Evolutionary conservation across 2,329 filamentous ascomycete species (phyloP).

Genomic region (Graphilbum fragrans): DNA sequence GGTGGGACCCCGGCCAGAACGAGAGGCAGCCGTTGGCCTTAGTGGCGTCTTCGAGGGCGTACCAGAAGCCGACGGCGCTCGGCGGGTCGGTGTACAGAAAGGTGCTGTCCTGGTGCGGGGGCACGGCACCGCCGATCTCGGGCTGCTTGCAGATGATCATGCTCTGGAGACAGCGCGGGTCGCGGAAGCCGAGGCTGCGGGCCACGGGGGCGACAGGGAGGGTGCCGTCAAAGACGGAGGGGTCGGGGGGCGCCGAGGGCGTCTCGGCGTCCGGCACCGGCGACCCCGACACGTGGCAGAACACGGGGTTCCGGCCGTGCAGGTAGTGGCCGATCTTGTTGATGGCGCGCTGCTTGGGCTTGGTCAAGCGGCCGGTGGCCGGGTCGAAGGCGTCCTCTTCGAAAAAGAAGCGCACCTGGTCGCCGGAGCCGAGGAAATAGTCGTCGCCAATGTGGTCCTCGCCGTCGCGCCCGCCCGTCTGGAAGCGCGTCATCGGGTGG

Average conservation of each 20-base stretch:
- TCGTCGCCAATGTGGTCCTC: constrained; percentile 76
- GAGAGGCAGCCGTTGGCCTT: constrained; percentile 77
- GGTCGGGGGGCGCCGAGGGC: constrained; percentile 17
- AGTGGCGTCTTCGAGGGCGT: constrained; percentile 87
- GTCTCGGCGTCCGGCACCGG: constrained; percentile 7
- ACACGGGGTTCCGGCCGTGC: constrained; percentile 56
- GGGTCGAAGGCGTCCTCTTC: constrained; percentile 80
- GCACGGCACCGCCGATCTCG: constrained; percentile 85
- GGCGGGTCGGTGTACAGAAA: constrained; percentile 88
- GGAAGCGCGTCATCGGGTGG: constrained; percentile 91
- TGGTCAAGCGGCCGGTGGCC: constrained; percentile 47
- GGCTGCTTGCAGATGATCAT: constrained; percentile 99
- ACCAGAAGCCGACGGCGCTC: constrained; percentile 91
- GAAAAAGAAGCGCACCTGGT: constrained; percentile 95
- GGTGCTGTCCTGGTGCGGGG: constrained; percentile 81
- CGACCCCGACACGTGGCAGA: constrained; percentile 37
- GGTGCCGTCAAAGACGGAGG: constrained; percentile 30
- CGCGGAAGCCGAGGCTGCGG: constrained; percentile 55
- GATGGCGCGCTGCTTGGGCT: constrained; percentile 73
- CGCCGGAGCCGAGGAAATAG: constrained; percentile 83
- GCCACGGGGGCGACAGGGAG: constrained; percentile 49
- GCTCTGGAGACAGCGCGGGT: constrained; percentile 73
- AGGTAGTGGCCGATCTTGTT: constrained; percentile 82
- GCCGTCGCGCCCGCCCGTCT: constrained; percentile 55
- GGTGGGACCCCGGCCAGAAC: constrained; percentile 73